Base-by-base conservation (phyloP, 179 eudicot genomes). In the Beta macrorhiza region DNA sequence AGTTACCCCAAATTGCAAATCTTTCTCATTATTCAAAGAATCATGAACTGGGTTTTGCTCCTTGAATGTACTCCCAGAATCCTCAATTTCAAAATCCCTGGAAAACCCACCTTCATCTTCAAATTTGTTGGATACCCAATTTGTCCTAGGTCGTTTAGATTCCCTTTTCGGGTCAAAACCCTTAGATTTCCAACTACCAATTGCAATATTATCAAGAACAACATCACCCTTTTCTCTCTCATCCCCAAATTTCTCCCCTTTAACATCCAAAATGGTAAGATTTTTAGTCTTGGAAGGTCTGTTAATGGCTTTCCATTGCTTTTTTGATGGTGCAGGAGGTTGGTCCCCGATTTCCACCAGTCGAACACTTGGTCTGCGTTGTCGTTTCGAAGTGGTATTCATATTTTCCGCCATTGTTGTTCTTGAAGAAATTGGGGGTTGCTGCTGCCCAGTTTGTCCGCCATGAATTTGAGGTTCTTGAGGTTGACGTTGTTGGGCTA, bases 291-390 rank as follows among this genome's bases (percentile, higher is more conserved):
- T 90, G 68, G 89, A 85, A 49, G 81, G 52, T 45, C 86, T 90
- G 29, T 91, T 90, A 7, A 89, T 91, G 37, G 71, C 2, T 7
- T 62, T 59, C 17, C 91, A 88, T n/a, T 92, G 90, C 80, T 91
- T 91, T 0, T 58, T 17, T 1, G 63, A 71, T 61, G 14, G 17
- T 42, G 55, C 77, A 47, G 86, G 84, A 29, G 89, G 83, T 72
- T 89, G 89, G 58, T 87, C 90, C 4, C 93, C 93, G 80, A 92
- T 88, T 75, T 92, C 91, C 80, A 91, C 93, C 1, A 92, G 71
- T 44, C 97, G 90, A 58, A 92, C 93, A 56, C 92, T 92, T 25
- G 92, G 97, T 20, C 91, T 87, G 71, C 97, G 90, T 72, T 91
- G 93, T 7, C 93, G 90, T 80, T 92, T 92, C 10, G 90, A 88